Evolutionary conservation across 805 yeast species (phyloP).

Genomic region (Candida ponderosae): DNA sequence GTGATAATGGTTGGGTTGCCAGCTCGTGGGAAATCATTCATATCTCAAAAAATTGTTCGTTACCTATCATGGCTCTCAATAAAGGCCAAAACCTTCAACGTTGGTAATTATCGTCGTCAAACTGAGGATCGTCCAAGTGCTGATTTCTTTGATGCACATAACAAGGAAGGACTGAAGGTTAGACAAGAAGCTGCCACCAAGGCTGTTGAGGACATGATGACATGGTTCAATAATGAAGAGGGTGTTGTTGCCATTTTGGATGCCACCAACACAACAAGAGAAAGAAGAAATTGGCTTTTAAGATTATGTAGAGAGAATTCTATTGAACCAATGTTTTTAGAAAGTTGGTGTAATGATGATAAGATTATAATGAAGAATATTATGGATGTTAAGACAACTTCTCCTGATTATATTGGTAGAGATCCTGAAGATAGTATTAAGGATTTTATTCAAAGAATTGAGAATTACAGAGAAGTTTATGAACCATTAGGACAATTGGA

Average conservation of each 20-base stretch:
- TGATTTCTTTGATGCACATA: constrained; percentile 65
- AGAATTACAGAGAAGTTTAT: constrained; percentile 65
- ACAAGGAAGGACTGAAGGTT: constrained; percentile 53
- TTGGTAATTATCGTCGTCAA: constrained; percentile 75
- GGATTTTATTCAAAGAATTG: constrained; percentile 70
- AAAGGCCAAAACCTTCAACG: constrained; percentile 80
- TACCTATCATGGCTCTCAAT: constrained; percentile 90
- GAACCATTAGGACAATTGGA: constrained; percentile 64
- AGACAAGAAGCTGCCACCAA: constrained; percentile 62
- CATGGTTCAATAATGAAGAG: constrained; percentile 73
- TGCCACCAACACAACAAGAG: constrained; percentile 82
- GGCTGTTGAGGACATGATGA: constrained; percentile 75
- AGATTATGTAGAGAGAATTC: constrained; percentile 52
- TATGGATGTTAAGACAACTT: constrained; percentile 76
- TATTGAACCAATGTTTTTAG: constrained; percentile 87
- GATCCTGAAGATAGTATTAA: constrained; percentile 65
- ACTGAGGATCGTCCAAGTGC: constrained; percentile 60
- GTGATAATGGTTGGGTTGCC: constrained; percentile 87
- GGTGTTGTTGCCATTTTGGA: constrained; percentile 92
- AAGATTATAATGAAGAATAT: constrained; percentile 73
- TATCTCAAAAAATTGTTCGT: constrained; percentile 89
- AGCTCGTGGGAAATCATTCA: constrained; percentile 89
- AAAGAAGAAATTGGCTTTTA: constrained; percentile 59
- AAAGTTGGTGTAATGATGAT: constrained; percentile 83
- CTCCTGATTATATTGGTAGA: constrained; percentile 69